Evolutionary conservation across 208 protist species (phyloP), one percentile per base, ranked within the genome.

Genomic region (Crithidia fasciculata): DNA sequence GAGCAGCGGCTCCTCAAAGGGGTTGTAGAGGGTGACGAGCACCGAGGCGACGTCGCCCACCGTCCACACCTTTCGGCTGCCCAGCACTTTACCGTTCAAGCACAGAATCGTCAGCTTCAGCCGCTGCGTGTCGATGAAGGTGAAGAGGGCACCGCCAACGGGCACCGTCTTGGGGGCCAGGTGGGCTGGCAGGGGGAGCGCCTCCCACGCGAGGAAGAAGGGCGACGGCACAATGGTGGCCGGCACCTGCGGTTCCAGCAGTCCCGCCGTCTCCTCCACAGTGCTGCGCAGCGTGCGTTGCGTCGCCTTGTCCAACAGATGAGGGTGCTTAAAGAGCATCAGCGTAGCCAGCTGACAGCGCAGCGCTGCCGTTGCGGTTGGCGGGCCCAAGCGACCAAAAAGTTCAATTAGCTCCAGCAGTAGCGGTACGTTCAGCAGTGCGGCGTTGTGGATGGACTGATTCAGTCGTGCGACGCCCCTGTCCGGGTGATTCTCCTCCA

Each of bases 41-140:
- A 95, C 85, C 15, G 90, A 84, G 39, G 87, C 86, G 44, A 93
- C 90, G 66, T 91, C 89, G 55, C 89, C 90, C 13, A 91, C 90
- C 13, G 82, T 86, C 91, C 93, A 97, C 70, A 97, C 89, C 3
- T 92, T 87, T 39, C 88, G 75, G 44, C 85, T 92, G 16, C 72
- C 69, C 6, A 97, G 80, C 47, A 83, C 70, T 36, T 84, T 81
- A 18, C 90, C 90, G 72, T 97, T 92, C n/a, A 97, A 78, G 56
- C 81, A 89, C 49, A 97, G 75, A 5, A 94, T 72, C 18, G 93
- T 97, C 71, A 95, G 83, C 69, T 93, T 94, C 28, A 95, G 80
- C 36, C 88, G 80, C 55, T 86, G 81, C 4, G 81, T 93, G 79
- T 97, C 90, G 72, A 97, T 97, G 72, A 94, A 97, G 56, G 93